A percentile compares a stretch with the other conserved stretches of the same genome.
These are phyloP conservation scores for Lumnitzera littorea DNA, from an alignment of 345 rosid genomes.

Conservation along the genomic window DNA sequence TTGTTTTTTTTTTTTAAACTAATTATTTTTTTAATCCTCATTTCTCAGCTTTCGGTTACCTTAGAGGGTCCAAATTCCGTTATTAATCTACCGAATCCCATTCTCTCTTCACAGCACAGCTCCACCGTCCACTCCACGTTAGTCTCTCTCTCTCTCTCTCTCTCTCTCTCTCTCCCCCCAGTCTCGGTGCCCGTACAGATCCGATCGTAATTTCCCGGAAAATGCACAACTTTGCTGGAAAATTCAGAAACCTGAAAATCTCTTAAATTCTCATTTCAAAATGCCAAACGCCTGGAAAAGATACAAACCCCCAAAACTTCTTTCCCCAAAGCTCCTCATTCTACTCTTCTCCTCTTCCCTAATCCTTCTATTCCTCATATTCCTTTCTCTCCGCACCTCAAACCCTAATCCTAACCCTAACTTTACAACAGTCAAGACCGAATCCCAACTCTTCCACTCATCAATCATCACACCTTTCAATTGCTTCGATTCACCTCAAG, in stretches of 20 bases:
- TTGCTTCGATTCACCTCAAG: slow-evolving; percentile 65
- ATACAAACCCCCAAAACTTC: slow-evolving; percentile 46
- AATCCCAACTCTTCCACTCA: slow-evolving; percentile 19
- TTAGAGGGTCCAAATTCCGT: too few species aligned
- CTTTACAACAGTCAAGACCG: slow-evolving; percentile 13
- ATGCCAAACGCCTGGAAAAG: slow-evolving; percentile 79
- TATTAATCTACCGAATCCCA: too few species aligned
- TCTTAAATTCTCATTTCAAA: slow-evolving; percentile 7
- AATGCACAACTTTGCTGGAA: not conserved
- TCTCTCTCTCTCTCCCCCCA: too few species aligned
- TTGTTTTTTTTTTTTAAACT: too few species aligned
- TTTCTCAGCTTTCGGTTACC: too few species aligned
- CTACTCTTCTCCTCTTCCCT: slow-evolving; percentile 35
- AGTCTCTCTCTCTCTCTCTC: too few species aligned
- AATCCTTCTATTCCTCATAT: slow-evolving; percentile 34
- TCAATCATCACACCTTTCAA: slow-evolving; percentile 45
- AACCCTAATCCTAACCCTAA: slow-evolving; percentile 12
- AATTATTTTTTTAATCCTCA: too few species aligned
- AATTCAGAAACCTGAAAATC: not conserved
- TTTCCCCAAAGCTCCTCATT: slow-evolving; percentile 41
- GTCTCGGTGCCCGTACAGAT: too few species aligned
- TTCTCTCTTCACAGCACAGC: too few species aligned
- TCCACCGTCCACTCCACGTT: too few species aligned
- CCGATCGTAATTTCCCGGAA: not conserved
- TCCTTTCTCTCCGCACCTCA: slow-evolving; percentile 29